Evolutionary conservation across 352 stramenopile species (phyloP).

Genomic region (Peronospora farinosa): DNA sequence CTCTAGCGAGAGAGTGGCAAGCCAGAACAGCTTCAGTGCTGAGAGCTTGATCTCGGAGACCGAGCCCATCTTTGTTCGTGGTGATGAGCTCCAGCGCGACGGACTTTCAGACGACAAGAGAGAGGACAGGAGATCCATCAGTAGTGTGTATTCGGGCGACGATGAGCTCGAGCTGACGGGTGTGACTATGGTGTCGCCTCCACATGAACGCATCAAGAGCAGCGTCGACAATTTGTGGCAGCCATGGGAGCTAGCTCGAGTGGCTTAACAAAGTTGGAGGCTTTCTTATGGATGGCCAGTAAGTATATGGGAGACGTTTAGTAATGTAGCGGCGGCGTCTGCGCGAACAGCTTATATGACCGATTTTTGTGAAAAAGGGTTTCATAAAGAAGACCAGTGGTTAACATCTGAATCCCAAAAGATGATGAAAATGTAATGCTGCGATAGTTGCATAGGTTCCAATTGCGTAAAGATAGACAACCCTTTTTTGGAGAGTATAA

Average conservation of each 20-base stretch:
- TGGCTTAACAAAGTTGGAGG: slow-evolving; percentile 18
- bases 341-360: not conserved
- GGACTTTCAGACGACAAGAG: slow-evolving; percentile 40
- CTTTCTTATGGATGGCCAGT: not conserved
- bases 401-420: too few species aligned
- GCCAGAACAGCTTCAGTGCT: slow-evolving; percentile 14
- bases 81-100: slow-evolving; percentile 28
- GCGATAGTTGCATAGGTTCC: too few species aligned
- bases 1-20: slow-evolving; percentile 14
- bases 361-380: not conserved
- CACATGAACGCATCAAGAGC: slow-evolving; percentile 23
- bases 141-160: slow-evolving; percentile 40
- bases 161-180: slow-evolving; percentile 71
- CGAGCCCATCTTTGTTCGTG: slow-evolving; percentile 30
- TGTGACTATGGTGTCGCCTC: slow-evolving; percentile 38
- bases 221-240: slow-evolving; percentile 62
- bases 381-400: too few species aligned
- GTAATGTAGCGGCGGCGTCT: not conserved
- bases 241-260: slow-evolving; percentile 63
- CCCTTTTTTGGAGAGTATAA: too few species aligned
- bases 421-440: too few species aligned
- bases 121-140: slow-evolving; percentile 25
- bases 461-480: too few species aligned
- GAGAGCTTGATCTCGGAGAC: slow-evolving; percentile 45
- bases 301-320: not conserved